Evolutionary conservation across 371 early-diverging fungal genomes (phyloP).

Genomic region (Umbelopsis sp.): DNA sequence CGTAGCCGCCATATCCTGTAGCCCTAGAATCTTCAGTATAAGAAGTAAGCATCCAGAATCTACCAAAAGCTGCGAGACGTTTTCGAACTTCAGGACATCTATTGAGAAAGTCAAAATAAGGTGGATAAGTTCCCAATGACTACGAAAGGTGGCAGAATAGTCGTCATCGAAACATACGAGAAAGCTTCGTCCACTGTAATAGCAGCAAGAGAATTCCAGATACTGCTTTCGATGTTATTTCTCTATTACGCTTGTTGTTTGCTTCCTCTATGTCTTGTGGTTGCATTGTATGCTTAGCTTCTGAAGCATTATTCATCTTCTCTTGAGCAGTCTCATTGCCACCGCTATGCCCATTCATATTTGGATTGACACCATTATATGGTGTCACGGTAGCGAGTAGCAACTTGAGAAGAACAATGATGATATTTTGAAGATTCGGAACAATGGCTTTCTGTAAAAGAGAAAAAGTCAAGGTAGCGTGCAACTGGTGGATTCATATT

Average conservation of each 20-base stretch:
- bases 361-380: constrained; percentile 7
- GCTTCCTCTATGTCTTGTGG: constrained; percentile 46
- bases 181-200: constrained; percentile 71
- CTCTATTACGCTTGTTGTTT: constrained; percentile 65
- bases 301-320: constrained; percentile 7
- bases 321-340: constrained; percentile 1
- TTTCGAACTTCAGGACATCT: constrained; percentile 80
- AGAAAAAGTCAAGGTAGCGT: not conserved
- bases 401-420: constrained; percentile 51
- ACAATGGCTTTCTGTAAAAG: constrained; percentile 38
- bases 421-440: constrained; percentile 52
- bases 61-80: constrained; percentile 74
- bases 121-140: too few relatives aligned
- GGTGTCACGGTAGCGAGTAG: constrained; percentile 44
- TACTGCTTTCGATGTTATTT: constrained; percentile 77
- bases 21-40: constrained; percentile 79
- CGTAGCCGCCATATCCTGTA: constrained; percentile 67
- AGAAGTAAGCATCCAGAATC: constrained; percentile 84
- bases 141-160: too few relatives aligned
- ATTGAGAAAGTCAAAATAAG: not conserved
- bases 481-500: not conserved
- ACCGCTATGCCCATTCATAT: constrained; percentile 21
- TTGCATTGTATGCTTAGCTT: not conserved
- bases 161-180: constrained; percentile 46
- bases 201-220: constrained; percentile 70